Percentiles rank a stretch among this genome's conserved stretches.
Evolutionary conservation across 208 protist genomes (phyloP).

Genomic region (Herpetomonas samuelpessoai): DNA sequence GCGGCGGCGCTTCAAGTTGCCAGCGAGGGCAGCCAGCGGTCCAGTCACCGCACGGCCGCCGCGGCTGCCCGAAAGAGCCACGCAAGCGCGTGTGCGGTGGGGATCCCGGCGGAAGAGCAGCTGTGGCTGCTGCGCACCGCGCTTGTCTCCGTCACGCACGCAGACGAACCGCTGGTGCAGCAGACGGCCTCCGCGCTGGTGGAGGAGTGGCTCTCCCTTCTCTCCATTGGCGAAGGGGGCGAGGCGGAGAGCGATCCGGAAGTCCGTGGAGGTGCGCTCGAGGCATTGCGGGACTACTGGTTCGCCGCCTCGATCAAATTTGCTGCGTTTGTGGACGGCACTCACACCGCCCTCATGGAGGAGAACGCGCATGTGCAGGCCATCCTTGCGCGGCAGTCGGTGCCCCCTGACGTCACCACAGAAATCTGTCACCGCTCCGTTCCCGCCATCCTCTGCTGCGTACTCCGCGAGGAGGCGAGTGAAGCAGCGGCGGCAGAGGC

Average conservation of each 20-base stretch:
- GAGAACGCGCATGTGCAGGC: constrained; percentile 48
- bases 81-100: too few species aligned
- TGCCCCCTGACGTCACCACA: constrained; percentile 10
- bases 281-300: constrained; percentile 41
- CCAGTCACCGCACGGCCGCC: too few species aligned
- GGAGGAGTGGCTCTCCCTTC: constrained; percentile 32
- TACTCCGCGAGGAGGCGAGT: constrained; percentile 50
- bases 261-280: not conserved
- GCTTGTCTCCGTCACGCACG: constrained; percentile 25
- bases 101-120: constrained; percentile 4
- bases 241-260: not conserved
- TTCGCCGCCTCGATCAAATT: constrained; percentile 64
- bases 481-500: not conserved
- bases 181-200: constrained; percentile 41
- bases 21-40: too few species aligned
- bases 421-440: constrained; percentile 31
- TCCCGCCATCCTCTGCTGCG: constrained; percentile 62
- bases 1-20: too few species aligned
- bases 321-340: constrained; percentile 42
- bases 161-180: constrained; percentile 53
- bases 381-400: constrained; percentile 34
- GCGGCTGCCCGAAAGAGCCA: too few species aligned
- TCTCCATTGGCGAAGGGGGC: not conserved
- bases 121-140: constrained; percentile 18
- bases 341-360: constrained; percentile 45